phyloP scores from a whole-genome alignment of 164 flowering plant species.

The Santalum album region DNA sequence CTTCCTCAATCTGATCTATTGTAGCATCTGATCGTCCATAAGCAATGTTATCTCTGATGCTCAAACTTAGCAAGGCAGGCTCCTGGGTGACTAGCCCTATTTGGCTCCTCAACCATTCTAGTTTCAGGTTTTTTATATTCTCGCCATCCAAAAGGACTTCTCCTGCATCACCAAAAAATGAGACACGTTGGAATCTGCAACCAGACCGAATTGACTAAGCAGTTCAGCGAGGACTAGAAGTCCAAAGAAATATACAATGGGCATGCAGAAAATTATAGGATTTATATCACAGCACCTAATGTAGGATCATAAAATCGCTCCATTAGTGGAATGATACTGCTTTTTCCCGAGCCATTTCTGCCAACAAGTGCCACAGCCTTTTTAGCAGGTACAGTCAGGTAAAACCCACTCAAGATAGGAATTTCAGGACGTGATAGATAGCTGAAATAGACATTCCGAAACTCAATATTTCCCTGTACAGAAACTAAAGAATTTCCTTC shows the following conservation, averaged over 20 bases:
- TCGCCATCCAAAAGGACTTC: constrained; percentile 97
- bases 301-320: constrained; percentile 94
- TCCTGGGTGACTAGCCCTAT: constrained; percentile 96
- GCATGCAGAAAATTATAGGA: too few relatives aligned
- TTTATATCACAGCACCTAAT: constrained; percentile 4
- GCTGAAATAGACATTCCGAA: constrained; percentile 94
- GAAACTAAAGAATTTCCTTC: constrained; percentile 56
- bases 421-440: constrained; percentile 95
- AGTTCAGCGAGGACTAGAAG: background rate
- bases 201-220: background rate
- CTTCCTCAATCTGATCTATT: constrained; percentile 86
- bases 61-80: constrained; percentile 94
- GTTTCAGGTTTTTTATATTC: constrained; percentile 75
- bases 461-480: constrained; percentile 93
- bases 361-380: constrained; percentile 98
- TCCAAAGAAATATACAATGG: too few relatives aligned
- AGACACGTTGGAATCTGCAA: constrained; percentile 2
- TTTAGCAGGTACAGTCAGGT: constrained; percentile 87
- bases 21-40: constrained; percentile 75
- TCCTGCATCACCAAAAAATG: constrained; percentile 44
- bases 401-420: constrained; percentile 94
- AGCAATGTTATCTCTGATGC: constrained; percentile 90
- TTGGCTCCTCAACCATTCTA: constrained; percentile 93
- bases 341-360: constrained; percentile 95
- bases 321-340: constrained; percentile 98